Base-by-base conservation (phyloP, 2,329 filamentous ascomycete species). In the Bipolaris bicolor region DNA sequence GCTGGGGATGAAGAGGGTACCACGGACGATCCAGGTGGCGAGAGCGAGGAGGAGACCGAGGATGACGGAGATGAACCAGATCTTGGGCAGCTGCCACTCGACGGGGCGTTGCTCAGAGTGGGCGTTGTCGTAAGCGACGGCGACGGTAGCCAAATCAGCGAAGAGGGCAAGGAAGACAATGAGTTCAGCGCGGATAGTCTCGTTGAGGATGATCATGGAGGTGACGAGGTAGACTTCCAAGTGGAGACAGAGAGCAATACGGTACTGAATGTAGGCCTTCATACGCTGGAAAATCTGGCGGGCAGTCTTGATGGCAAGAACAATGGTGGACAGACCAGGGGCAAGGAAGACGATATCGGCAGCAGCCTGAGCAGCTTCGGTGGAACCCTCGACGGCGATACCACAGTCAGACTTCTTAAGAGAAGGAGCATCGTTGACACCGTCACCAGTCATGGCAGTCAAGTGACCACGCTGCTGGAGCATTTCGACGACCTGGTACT, bases 111-210 rank as follows among this genome's bases (percentile, higher is more conserved):
- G 83, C 73, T 92, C 89, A 69, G 87, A 90, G 80, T 90, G 87
- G 45, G 89, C 89, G 75, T 91, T 91, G 74, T 92, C 89, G 80
- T 91, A 91, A 47, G 89, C 89, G 56, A 91, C 86, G 58, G 89
- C 89, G 64, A 92, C 89, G 62, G 89, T 92, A 60, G 89, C 89
- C 78, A 92, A 80, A 84, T 92, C 89, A 66, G 89, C 89, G 78
- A 92, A 92, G 26, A 92, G 82, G 60, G 89, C 89, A 65, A 92
- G 86, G 83, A 91, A 92, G 77, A 91, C 89, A 70, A 92, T 88
- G 41, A 92, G 84, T 63, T 91, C 86, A 61, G 85, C 85, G 63
- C 84, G 83, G 74, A 91, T 84, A 61, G 88, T 90, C 81, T 91
- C 88, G 81, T 90, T 88, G 79, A 91, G 85, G 80, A 90, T 90